A percentile compares a stretch with the other conserved stretches of the same genome.
These are phyloP conservation scores for Talaromyces thailandensis DNA, from an alignment of 495 filamentous ascomycete species.

Conservation along the genomic window DNA sequence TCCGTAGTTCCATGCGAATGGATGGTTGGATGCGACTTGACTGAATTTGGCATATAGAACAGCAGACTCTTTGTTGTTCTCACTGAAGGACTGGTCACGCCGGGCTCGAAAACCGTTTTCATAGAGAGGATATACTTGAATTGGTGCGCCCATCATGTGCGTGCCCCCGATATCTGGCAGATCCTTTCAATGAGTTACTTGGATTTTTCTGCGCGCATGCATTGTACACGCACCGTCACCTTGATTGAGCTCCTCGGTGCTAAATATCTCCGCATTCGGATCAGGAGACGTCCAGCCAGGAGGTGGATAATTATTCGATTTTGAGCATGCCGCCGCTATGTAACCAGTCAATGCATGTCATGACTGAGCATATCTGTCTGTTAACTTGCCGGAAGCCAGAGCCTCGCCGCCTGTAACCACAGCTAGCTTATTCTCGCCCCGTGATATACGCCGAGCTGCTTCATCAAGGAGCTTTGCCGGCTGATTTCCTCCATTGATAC, in stretches of 20 bases:
- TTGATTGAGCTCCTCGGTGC: slow-evolving; percentile 8
- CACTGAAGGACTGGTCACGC: slow-evolving; percentile 33
- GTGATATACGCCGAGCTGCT: slow-evolving; percentile 40
- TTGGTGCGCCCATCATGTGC: slow-evolving; percentile 41
- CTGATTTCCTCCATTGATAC: slow-evolving; percentile 45
- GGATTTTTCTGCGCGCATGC: neutral
- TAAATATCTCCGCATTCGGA: slow-evolving; percentile 16
- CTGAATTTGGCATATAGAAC: slow-evolving; percentile 41
- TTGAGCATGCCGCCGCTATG: slow-evolving; percentile 24
- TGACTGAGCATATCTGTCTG: neutral
- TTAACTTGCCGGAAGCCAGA: slow-evolving; percentile 38
- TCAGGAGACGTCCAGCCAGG: slow-evolving; percentile 35
- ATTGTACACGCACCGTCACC: slow-evolving; percentile 7
- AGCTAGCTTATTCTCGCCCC: slow-evolving; percentile 36
- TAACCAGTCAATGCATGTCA: slow-evolving; percentile 14
- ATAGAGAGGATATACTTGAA: slow-evolving; percentile 47
- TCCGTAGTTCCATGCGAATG: slow-evolving; percentile 39
- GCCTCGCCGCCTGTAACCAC: slow-evolving; percentile 49
- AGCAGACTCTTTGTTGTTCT: slow-evolving; percentile 40
- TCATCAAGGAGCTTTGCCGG: slow-evolving; percentile 46
- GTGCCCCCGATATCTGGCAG: slow-evolving; percentile 26
- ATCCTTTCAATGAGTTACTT: neutral
- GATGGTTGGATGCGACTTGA: slow-evolving; percentile 31
- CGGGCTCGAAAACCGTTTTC: slow-evolving; percentile 44
- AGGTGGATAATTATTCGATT: slow-evolving; percentile 32